Conservation (phyloP, 768 basidiomycete species). For the Hypholoma sublateritium region DNA sequence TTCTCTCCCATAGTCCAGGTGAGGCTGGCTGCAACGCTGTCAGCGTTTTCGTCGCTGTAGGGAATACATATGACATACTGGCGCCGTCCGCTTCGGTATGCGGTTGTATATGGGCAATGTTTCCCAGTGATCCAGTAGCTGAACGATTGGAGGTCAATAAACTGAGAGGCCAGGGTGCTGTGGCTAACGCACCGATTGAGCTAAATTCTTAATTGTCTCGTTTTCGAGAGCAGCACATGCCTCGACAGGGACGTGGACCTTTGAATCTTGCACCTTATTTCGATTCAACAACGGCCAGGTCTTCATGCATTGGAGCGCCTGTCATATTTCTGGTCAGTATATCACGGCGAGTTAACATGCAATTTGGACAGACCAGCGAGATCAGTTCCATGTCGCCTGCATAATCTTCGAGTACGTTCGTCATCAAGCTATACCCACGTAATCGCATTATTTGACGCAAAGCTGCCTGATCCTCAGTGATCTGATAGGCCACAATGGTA, state of each 20-base stretch:
- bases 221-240: slow-evolving; percentile 53
- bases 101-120: slow-evolving; percentile 75
- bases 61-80: slow-evolving; percentile 18
- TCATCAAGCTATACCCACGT: slow-evolving; percentile 92
- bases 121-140: slow-evolving; percentile 84
- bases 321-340: not conserved
- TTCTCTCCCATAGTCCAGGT: no score
- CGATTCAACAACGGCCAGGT: slow-evolving; percentile 82
- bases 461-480: slow-evolving; percentile 79
- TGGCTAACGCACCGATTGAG: slow-evolving; percentile 55
- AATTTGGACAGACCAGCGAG: slow-evolving; percentile 52
- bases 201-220: slow-evolving; percentile 52
- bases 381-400: slow-evolving; percentile 67
- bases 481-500: slow-evolving; percentile 40
- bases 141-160: not conserved
- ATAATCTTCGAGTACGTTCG: slow-evolving; percentile 81
- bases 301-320: slow-evolving; percentile 68
- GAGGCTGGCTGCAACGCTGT: no score
- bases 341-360: not conserved
- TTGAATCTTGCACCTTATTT: slow-evolving; percentile 88
- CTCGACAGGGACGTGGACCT: slow-evolving; percentile 64
- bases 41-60: not conserved
- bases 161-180: not conserved
- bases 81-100: slow-evolving; percentile 71
- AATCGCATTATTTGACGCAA: slow-evolving; percentile 86